These are phyloP conservation scores for Monosporozyma servazzii DNA, from an alignment of 805 yeast genomes.

Conservation along the genomic window DNA sequence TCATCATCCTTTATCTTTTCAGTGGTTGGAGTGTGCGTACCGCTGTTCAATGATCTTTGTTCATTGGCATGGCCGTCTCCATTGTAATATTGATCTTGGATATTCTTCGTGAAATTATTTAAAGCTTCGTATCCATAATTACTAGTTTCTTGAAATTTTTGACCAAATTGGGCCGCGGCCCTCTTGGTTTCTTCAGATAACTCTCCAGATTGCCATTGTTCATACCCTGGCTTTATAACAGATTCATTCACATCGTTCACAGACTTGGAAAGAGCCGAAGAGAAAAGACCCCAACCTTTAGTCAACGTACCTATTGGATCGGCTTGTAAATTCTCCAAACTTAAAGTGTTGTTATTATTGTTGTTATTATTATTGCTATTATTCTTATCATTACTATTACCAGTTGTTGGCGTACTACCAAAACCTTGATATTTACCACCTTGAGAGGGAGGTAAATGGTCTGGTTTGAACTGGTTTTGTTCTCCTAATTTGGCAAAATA, in stretches of 20 bases:
- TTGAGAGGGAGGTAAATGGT: conserved; percentile 77
- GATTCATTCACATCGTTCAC: conserved; percentile 77
- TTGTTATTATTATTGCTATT: conserved; percentile 11
- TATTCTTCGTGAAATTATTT: conserved; percentile 43
- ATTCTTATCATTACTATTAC: conserved; percentile 5
- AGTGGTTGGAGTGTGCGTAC: background rate
- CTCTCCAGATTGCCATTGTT: conserved; percentile 64
- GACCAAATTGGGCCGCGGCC: conserved; percentile 96
- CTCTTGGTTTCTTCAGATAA: conserved; percentile 71
- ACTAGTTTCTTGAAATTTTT: conserved; percentile 83
- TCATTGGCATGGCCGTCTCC: conserved; percentile 20
- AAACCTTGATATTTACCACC: conserved; percentile 92
- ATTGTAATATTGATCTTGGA: conserved; percentile 29
- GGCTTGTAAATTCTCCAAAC: conserved; percentile 57
- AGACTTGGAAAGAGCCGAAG: conserved; percentile 75
- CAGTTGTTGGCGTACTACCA: conserved; percentile 57
- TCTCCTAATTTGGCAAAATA: conserved; percentile 77
- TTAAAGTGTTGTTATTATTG: conserved; percentile 33
- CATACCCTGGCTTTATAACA: conserved; percentile 86
- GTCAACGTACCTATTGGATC: conserved; percentile 89
- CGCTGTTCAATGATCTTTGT: background rate
- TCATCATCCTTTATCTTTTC: conserved; percentile 3
- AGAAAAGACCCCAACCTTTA: conserved; percentile 91
- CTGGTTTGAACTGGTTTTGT: conserved; percentile 63
- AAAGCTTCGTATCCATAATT: conserved; percentile 63